Percentiles rank a stretch among this genome's conserved stretches.
These are phyloP conservation scores for Uronychia setigera DNA, from an alignment of 73 alveolate genomes.

Conservation along the genomic window DNA sequence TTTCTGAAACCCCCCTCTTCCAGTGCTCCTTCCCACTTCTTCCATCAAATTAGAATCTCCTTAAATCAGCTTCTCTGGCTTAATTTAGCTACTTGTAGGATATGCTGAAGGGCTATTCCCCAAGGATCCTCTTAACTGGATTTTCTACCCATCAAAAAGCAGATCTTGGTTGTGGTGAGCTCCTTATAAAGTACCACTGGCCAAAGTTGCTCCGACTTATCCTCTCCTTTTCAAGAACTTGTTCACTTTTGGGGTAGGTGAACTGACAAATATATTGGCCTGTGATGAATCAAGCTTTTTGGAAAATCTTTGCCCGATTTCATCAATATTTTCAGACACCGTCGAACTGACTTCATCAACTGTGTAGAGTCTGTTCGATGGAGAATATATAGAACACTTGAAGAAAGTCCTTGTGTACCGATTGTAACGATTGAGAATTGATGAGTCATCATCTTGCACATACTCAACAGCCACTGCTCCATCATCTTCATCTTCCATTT, in stretches of 20 bases:
- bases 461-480: conserved; percentile 18
- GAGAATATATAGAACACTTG: conserved; percentile 56
- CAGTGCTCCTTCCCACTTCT: background rate
- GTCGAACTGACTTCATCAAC: conserved; percentile 65
- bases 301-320: background rate
- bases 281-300: background rate
- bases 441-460: background rate
- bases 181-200: background rate
- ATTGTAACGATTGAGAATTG: conserved; percentile 38
- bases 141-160: no score
- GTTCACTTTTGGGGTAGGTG: background rate
- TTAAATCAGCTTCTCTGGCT: background rate
- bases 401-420: conserved; percentile 53
- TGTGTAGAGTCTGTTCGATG: conserved; percentile 63
- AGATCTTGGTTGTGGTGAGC: background rate
- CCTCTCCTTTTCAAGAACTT: background rate
- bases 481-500: conserved; percentile 10
- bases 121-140: no score
- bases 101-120: background rate
- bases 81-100: background rate
- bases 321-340: conserved; percentile 16
- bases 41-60: background rate
- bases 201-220: background rate
- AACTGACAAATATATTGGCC: background rate
- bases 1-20: background rate